Evolutionary conservation across 1,284 basidiomycete genomes (phyloP).

Genomic region (Afroboletus lepidellus): DNA sequence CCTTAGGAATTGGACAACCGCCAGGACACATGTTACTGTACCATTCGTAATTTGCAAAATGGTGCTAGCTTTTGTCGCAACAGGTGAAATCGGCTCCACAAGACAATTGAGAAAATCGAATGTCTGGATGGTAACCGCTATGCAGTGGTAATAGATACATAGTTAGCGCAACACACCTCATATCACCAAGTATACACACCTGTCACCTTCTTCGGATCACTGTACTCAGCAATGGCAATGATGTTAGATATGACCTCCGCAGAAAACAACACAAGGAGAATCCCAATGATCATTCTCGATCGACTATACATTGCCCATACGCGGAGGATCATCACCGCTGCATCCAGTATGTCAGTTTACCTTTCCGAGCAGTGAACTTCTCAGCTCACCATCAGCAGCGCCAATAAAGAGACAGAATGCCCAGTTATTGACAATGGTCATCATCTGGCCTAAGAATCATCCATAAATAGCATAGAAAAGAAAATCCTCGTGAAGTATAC

Average conservation of each 20-base stretch:
- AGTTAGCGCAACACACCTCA: neutral
- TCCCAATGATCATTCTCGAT: constrained; percentile 1
- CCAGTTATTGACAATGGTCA: neutral
- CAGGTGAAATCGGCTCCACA: too few relatives aligned
- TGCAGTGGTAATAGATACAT: too few relatives aligned
- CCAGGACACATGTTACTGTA: too few relatives aligned
- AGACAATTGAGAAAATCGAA: too few relatives aligned
- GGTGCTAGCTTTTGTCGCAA: too few relatives aligned
- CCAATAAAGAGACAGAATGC: constrained; percentile 1
- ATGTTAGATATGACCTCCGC: too few relatives aligned
- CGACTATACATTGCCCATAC: neutral
- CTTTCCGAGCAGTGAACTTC: neutral
- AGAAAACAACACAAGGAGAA: neutral
- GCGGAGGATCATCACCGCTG: constrained; percentile 14
- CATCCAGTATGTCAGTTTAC: neutral
- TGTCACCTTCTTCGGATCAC: too few relatives aligned
- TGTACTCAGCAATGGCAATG: too few relatives aligned
- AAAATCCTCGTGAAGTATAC: neutral
- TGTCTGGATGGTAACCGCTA: too few relatives aligned
- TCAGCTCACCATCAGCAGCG: constrained; percentile 5
- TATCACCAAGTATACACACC: too few relatives aligned
- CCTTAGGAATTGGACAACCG: too few relatives aligned
- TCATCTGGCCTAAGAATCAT: neutral
- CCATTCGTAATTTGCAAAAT: too few relatives aligned
- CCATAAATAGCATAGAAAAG: neutral